phyloP scores from a whole-genome alignment of 176 grass and related monocot species.

The Cenchrus purpureus region DNA sequence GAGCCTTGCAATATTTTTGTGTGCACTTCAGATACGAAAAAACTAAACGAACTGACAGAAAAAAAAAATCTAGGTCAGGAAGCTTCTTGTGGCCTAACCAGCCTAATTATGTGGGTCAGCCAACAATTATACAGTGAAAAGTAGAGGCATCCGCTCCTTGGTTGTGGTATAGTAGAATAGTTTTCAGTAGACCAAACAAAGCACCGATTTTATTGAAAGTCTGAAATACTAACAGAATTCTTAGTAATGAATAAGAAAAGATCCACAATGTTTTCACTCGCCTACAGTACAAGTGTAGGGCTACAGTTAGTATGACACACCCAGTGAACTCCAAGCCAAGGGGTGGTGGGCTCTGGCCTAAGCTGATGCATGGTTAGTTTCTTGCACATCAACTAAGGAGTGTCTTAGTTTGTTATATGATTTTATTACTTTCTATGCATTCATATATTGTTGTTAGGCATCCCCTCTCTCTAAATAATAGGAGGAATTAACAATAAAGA shows the following conservation, averaged over 20 bases:
- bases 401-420: background rate
- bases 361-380: background rate
- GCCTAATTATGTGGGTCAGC: background rate
- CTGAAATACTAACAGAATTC: background rate
- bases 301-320: background rate
- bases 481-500: background rate
- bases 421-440: conserved; percentile 2
- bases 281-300: background rate
- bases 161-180: background rate
- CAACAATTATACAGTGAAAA: background rate
- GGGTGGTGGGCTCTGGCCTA: background rate
- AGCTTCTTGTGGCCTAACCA: background rate
- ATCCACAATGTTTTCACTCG: background rate
- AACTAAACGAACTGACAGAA: background rate
- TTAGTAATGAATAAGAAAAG: conserved; percentile 13
- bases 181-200: background rate
- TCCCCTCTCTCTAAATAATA: background rate
- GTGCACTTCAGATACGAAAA: conserved; percentile 19
- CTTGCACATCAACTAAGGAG: conserved; percentile 18
- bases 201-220: conserved; percentile 7
- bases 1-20: background rate
- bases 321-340: background rate
- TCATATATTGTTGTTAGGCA: background rate
- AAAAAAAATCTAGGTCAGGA: background rate
- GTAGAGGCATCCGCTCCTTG: background rate